Evolutionary conservation across 345 rosid genomes (phyloP).

Genomic region (Chamaenerion angustifolium): DNA sequence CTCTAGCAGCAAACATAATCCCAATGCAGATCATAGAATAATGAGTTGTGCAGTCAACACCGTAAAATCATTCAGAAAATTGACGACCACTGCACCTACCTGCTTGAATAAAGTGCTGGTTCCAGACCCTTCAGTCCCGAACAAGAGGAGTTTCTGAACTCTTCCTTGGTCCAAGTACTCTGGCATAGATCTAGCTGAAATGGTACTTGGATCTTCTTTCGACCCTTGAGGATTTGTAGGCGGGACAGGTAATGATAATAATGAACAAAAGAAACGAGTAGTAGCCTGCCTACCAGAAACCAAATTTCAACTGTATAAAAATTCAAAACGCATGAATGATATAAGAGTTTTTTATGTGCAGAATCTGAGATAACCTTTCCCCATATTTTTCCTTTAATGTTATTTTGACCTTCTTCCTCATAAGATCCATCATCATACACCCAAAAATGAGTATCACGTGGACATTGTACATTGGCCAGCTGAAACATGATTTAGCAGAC

Average conservation of each 20-base stretch:
- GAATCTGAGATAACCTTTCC: constrained; percentile 48
- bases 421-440: constrained; percentile 84
- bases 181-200: constrained; percentile 28
- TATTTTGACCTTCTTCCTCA: constrained; percentile 94
- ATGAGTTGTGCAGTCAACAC: neutral
- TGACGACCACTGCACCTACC: constrained; percentile 12
- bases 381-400: constrained; percentile 86
- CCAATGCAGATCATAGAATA: neutral
- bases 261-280: constrained; percentile 37
- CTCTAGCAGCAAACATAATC: too few species aligned
- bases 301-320: constrained; percentile 19
- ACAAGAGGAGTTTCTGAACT: constrained; percentile 39
- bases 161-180: constrained; percentile 38
- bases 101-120: constrained; percentile 58
- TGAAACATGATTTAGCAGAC: constrained; percentile 19
- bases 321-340: constrained; percentile 12
- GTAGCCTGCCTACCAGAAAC: constrained; percentile 50
- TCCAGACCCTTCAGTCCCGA: constrained; percentile 49
- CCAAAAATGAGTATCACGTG: constrained; percentile 88
- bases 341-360: constrained; percentile 2
- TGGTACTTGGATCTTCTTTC: constrained; percentile 25
- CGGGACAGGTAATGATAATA: constrained; percentile 51
- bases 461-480: constrained; percentile 78
- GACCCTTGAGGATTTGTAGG: constrained; percentile 24
- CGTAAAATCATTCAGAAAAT: too few species aligned